Conservation (phyloP, 78 protist species). For the Guillardia theta region DNA sequence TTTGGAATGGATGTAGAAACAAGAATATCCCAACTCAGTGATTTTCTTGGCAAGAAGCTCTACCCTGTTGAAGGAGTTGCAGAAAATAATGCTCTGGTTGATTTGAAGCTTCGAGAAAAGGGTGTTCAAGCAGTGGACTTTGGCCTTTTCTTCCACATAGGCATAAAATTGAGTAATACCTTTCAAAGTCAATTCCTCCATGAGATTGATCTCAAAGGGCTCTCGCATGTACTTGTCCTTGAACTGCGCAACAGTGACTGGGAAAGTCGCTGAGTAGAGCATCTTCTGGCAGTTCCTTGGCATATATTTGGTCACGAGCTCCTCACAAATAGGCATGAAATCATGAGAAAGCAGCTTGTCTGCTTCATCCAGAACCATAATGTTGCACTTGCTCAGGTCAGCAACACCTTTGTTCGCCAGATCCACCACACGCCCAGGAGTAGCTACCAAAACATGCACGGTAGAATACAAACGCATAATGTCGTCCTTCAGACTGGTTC, state of each 20-base stretch:
- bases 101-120: conserved; percentile 94
- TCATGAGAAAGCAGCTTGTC: conserved; percentile 96
- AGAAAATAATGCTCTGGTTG: conserved; percentile 98
- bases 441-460: conserved; percentile 94
- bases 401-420: conserved; percentile 74
- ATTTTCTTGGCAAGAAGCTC: conserved; percentile 94
- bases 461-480: conserved; percentile 72
- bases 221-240: conserved; percentile 75
- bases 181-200: conserved; percentile 97
- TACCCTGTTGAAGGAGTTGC: conserved; percentile 94
- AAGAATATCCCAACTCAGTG: conserved; percentile 76
- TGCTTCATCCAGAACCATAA: conserved; percentile 95
- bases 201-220: conserved; percentile 92
- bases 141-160: conserved; percentile 95
- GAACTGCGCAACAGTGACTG: conserved; percentile 87
- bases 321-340: conserved; percentile 84
- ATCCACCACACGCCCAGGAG: conserved; percentile 94
- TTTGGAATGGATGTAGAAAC: conserved; percentile 98
- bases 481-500: conserved; percentile 87
- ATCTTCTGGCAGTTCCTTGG: conserved; percentile 87
- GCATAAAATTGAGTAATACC: conserved; percentile 98
- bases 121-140: conserved; percentile 95
- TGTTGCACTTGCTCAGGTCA: conserved; percentile 63
- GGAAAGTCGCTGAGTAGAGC: conserved; percentile 97
- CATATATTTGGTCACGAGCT: conserved; percentile 59